phyloP scores from a whole-genome alignment of 257 asterid genomes.

The Jacaranda copaia region DNA sequence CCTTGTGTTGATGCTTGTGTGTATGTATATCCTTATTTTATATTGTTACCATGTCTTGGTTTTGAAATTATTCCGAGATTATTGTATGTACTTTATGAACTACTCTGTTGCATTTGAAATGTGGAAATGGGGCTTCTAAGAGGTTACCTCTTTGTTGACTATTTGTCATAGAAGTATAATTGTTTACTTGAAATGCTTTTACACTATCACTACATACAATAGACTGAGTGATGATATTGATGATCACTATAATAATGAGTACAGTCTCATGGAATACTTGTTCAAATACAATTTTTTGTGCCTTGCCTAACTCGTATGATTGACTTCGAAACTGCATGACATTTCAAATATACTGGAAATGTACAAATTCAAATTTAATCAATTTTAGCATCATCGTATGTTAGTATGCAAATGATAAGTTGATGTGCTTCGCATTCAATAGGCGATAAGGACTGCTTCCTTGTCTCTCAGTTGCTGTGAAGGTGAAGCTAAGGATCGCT shows the following conservation, averaged over 20 bases:
- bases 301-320: neutral
- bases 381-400: neutral
- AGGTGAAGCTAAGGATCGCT: no score
- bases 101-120: neutral
- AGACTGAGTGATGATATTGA: neutral
- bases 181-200: neutral
- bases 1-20: neutral
- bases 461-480: no score
- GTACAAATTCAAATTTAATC: neutral
- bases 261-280: neutral
- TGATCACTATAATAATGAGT: neutral
- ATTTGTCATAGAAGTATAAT: neutral
- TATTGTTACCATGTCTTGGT: neutral
- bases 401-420: neutral
- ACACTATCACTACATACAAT: neutral
- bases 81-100: neutral
- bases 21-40: neutral
- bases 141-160: neutral
- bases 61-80: neutral
- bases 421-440: neutral
- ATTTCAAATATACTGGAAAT: neutral
- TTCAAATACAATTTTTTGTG: neutral
- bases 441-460: neutral
- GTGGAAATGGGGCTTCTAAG: neutral
- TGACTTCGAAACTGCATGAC: neutral